These are phyloP conservation scores for Colletotrichum lentis DNA, from an alignment of 2,329 filamentous ascomycete species.

Conservation along the genomic window DNA sequence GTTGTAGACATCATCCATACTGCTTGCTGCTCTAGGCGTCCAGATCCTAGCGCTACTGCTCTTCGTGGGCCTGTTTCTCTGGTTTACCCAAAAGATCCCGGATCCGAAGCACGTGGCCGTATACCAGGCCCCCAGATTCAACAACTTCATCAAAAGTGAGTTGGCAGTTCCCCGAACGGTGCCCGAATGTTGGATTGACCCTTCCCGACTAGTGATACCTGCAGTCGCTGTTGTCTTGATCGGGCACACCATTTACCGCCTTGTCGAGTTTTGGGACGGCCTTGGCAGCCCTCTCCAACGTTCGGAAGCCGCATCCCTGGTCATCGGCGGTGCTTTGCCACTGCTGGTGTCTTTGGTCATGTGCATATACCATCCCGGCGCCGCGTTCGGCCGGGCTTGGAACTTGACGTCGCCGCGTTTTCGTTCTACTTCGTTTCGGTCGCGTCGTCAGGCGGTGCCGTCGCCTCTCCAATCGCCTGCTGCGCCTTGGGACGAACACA, in stretches of 20 bases:
- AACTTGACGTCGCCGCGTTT: constrained; percentile 48
- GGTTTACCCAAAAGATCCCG: constrained; percentile 52
- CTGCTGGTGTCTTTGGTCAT: constrained; percentile 50
- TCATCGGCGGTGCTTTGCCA: constrained; percentile 53
- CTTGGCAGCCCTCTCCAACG: constrained; percentile 49
- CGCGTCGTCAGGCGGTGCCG: constrained; percentile 21
- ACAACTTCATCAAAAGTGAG: constrained; percentile 56
- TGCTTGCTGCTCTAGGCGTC: constrained; percentile 56
- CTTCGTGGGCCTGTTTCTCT: constrained; percentile 52
- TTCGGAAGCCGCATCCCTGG: constrained; percentile 50
- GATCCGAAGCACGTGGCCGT: constrained; percentile 51
- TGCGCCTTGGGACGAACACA: constrained; percentile 30
- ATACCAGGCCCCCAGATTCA: constrained; percentile 55
- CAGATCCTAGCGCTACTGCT: constrained; percentile 53
- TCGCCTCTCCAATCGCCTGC: constrained; percentile 35
- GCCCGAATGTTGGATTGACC: neutral
- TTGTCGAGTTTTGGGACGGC: constrained; percentile 51
- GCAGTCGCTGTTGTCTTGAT: constrained; percentile 50
- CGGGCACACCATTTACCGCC: constrained; percentile 52
- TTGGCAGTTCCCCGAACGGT: neutral
- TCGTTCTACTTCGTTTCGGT: constrained; percentile 21
- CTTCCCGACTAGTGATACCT: constrained; percentile 48
- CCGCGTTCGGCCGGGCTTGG: constrained; percentile 53
- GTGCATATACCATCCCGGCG: constrained; percentile 49
- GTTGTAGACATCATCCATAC: constrained; percentile 49